phyloP scores from a whole-genome alignment of 331 rosid species.

The Acacia pycnantha region DNA sequence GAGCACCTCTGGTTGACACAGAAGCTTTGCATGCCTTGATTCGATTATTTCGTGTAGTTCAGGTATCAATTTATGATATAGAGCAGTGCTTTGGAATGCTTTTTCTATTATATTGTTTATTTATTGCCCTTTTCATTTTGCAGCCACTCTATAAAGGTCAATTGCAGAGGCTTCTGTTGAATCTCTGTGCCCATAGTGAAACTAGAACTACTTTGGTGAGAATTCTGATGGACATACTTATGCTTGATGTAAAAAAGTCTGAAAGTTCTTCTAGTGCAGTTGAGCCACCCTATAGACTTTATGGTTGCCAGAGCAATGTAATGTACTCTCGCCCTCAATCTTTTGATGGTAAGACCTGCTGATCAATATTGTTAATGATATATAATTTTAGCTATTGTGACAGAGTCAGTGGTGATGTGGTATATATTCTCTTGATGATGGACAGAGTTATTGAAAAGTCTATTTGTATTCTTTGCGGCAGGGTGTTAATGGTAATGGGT shows the following conservation, averaged over 20 bases:
- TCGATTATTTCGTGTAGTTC: conserved; percentile 91
- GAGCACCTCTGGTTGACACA: conserved; percentile 81
- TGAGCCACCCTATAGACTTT: conserved; percentile 76
- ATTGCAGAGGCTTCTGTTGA: conserved; percentile 94
- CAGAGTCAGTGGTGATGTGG: background rate
- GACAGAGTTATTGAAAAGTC: background rate
- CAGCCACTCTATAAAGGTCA: conserved; percentile 98
- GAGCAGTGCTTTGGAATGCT: conserved; percentile 5
- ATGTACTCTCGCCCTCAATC: conserved; percentile 93
- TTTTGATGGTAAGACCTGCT: conserved; percentile 71
- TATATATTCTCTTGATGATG: background rate
- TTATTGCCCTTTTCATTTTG: conserved; percentile 23
- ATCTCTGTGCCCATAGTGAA: conserved; percentile 85
- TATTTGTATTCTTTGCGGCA: background rate
- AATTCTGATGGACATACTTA: conserved; percentile 83
- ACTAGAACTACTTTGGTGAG: conserved; percentile 82
- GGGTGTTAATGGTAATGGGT: background rate
- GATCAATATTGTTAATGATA: conserved; percentile 7
- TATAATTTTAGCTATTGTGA: background rate
- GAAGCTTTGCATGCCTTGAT: conserved; percentile 87
- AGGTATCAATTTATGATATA: conserved; percentile 51
- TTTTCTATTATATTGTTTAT: conserved; percentile 8
- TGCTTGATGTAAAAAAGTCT: conserved; percentile 75
- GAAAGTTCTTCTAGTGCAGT: conserved; percentile 34
- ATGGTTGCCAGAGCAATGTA: conserved; percentile 87